These are phyloP conservation scores for Ilex aquifolium DNA, from an alignment of 257 asterid species.

Conservation along the genomic window DNA sequence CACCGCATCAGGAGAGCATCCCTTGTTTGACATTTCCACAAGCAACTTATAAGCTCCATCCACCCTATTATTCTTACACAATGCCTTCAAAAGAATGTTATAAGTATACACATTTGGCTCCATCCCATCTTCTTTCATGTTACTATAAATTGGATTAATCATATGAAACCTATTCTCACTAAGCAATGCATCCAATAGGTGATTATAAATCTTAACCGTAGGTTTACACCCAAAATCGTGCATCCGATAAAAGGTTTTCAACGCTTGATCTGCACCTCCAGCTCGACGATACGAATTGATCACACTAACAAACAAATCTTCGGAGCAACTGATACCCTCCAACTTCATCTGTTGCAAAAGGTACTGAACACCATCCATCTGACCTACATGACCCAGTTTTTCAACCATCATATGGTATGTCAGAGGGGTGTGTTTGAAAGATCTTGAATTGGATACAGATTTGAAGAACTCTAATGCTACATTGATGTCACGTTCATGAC, in stretches of 20 bases:
- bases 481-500: slow-evolving; percentile 36
- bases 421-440: slow-evolving; percentile 65
- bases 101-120: slow-evolving; percentile 84
- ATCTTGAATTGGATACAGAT: slow-evolving; percentile 43
- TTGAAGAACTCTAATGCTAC: slow-evolving; percentile 63
- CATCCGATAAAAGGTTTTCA: slow-evolving; percentile 71
- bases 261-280: slow-evolving; percentile 58
- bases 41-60: slow-evolving; percentile 71
- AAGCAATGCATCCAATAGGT: slow-evolving; percentile 76
- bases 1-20: slow-evolving; percentile 73
- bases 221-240: slow-evolving; percentile 74
- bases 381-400: slow-evolving; percentile 48
- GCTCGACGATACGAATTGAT: slow-evolving; percentile 49
- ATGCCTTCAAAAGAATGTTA: slow-evolving; percentile 77
- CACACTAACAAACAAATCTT: slow-evolving; percentile 54
- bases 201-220: slow-evolving; percentile 76
- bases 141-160: slow-evolving; percentile 66
- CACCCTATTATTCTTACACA: slow-evolving; percentile 69
- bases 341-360: slow-evolving; percentile 84
- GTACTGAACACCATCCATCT: slow-evolving; percentile 73
- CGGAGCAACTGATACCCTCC: slow-evolving; percentile 57
- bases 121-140: slow-evolving; percentile 84
- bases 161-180: slow-evolving; percentile 60
- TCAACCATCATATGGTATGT: slow-evolving; percentile 71
- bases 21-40: slow-evolving; percentile 77